Evolutionary conservation across 192 early-diverging fungal species (phyloP).

Genomic region (Chytriomyces hyalinus): DNA sequence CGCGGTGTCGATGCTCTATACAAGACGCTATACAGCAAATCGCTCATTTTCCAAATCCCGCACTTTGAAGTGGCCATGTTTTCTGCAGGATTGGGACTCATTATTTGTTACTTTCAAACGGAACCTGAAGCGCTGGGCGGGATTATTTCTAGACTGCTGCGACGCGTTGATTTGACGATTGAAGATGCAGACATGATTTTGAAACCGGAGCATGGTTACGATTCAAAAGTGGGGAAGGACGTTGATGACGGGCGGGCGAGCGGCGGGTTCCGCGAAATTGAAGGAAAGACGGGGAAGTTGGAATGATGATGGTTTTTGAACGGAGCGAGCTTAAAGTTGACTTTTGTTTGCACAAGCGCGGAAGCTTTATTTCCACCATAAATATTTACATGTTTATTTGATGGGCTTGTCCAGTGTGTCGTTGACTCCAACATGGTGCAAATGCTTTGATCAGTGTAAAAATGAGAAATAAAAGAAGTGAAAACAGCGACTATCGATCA

Average conservation of each 20-base stretch:
- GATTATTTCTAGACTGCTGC: conserved; percentile 54
- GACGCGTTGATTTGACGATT: conserved; percentile 36
- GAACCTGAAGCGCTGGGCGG: conserved; percentile 53
- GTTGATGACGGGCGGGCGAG: not conserved
- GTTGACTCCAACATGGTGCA: not conserved
- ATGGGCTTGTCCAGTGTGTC: not conserved
- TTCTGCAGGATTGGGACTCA: conserved; percentile 67
- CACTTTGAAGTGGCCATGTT: conserved; percentile 72
- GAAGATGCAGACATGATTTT: conserved; percentile 23
- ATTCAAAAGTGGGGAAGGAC: not conserved
- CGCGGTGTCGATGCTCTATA: conserved; percentile 72
- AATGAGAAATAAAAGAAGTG: not conserved
- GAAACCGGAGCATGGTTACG: not conserved
- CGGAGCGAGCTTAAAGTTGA: not conserved
- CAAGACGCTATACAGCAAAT: conserved; percentile 65
- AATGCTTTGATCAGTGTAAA: not conserved
- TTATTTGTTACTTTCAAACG: conserved; percentile 62
- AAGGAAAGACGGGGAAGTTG: not conserved
- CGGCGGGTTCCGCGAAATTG: not conserved
- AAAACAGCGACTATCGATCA: not conserved
- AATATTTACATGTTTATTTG: not conserved
- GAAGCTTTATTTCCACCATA: not conserved
- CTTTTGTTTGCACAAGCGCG: not conserved
- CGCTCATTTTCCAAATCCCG: conserved; percentile 63
- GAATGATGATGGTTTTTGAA: not conserved